phyloP scores from a whole-genome alignment of 208 protist genomes.

The Balamuthia mandrillaris region DNA sequence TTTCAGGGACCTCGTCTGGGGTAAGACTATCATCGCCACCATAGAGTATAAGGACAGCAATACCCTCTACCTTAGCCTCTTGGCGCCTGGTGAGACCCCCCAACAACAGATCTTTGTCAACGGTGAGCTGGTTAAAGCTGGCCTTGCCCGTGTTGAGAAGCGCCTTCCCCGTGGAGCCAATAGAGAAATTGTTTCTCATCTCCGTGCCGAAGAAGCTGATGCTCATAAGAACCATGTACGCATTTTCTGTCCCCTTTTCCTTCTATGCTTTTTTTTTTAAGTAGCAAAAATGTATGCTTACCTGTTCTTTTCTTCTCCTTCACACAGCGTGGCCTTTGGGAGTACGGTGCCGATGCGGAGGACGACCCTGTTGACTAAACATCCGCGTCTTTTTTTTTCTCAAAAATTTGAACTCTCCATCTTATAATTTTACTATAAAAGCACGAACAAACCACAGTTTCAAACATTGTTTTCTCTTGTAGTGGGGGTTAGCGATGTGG shows the following conservation, averaged over 20 bases:
- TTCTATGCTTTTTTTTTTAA: not conserved
- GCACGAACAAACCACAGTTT: no score
- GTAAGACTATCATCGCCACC: conserved; percentile 12
- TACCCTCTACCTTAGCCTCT: not conserved
- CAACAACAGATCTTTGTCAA: not conserved
- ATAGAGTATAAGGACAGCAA: conserved; percentile 26
- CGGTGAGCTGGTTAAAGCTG: conserved; percentile 17
- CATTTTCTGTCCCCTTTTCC: not conserved
- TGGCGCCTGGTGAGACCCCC: not conserved
- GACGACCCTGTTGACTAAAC: no score
- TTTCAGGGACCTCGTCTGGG: conserved; percentile 37
- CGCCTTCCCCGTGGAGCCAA: conserved; percentile 17
- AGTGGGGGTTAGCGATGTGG: no score
- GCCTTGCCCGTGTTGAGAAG: conserved; percentile 7
- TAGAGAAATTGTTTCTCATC: conserved; percentile 4
- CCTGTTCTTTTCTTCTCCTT: not conserved
- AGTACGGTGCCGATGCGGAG: conserved; percentile 36
- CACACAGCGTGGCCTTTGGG: conserved; percentile 29
- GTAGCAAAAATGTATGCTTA: not conserved
- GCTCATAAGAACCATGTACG: not conserved
- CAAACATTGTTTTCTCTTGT: no score
- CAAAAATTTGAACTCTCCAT: no score
- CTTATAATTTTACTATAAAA: no score
- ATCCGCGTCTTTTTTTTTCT: no score
- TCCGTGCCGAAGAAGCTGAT: conserved; percentile 17